Evolutionary conservation across 2,329 filamentous ascomycete species (phyloP).

Genomic region (Fusarium xylarioides): DNA sequence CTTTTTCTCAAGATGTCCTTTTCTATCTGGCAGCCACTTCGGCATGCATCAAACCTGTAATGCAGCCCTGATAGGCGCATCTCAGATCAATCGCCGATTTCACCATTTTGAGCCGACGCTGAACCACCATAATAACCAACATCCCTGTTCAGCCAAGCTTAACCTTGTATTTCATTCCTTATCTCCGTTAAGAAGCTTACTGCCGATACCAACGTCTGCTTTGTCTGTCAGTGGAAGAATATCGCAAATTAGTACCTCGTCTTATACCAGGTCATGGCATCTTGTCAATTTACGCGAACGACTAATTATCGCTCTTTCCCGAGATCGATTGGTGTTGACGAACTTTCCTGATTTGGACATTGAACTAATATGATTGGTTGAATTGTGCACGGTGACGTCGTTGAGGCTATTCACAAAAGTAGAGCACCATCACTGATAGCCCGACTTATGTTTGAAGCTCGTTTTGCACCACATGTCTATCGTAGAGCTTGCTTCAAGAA

Average conservation of each 20-base stretch:
- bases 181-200: not conserved
- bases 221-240: not conserved
- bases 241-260: no score
- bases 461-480: not conserved
- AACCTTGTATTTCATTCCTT: not conserved
- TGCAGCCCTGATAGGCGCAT: slow-evolving; percentile 25
- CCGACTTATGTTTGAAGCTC: not conserved
- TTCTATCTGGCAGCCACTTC: not conserved
- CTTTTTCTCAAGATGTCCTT: accelerated
- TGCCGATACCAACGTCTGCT: not conserved
- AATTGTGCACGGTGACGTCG: not conserved
- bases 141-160: not conserved
- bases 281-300: not conserved
- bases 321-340: accelerated
- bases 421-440: not conserved
- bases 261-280: not conserved
- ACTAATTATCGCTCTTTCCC: not conserved
- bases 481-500: no score
- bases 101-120: not conserved
- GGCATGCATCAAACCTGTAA: not conserved
- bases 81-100: slow-evolving; percentile 39
- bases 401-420: not conserved
- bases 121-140: not conserved
- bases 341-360: not conserved
- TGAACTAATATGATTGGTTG: not conserved